phyloP scores from a whole-genome alignment of 306 rosid species.

The Trifolium repens region DNA sequence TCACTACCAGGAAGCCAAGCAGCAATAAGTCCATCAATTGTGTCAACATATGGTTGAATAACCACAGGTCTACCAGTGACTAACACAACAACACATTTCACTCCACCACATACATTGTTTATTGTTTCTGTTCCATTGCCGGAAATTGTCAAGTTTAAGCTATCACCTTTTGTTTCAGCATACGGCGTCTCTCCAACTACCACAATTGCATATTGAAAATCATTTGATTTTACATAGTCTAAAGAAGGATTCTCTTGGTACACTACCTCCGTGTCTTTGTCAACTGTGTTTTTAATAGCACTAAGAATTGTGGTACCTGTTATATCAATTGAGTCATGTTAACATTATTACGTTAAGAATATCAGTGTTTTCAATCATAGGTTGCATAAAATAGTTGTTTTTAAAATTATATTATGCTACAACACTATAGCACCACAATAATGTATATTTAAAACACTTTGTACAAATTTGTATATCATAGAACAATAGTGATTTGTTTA shows the following conservation, averaged over 20 bases:
- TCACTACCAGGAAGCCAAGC: conserved; percentile 56
- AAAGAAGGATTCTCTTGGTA: conserved; percentile 38
- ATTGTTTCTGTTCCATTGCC: conserved; percentile 32
- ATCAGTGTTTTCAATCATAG: neutral
- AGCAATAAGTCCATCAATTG: conserved; percentile 42
- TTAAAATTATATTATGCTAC: too few relatives aligned
- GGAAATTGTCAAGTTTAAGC: conserved; percentile 41
- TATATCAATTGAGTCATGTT: neutral
- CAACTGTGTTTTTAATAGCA: conserved; percentile 42
- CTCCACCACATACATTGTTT: conserved; percentile 40
- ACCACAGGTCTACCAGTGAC: conserved; percentile 50
- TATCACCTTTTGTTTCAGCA: conserved; percentile 44
- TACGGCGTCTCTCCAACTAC: conserved; percentile 52
- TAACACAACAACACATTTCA: conserved; percentile 43
- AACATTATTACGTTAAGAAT: neutral
- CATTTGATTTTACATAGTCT: conserved; percentile 25
- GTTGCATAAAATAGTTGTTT: too few relatives aligned
- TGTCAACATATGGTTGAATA: conserved; percentile 40
- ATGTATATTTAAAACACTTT: too few relatives aligned
- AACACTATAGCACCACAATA: too few relatives aligned
- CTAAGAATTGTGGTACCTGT: conserved; percentile 46
- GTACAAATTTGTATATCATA: too few relatives aligned
- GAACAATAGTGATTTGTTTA: too few relatives aligned
- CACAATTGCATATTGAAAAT: conserved; percentile 44
- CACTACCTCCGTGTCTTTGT: conserved; percentile 33